These are phyloP conservation scores for Coemansia sp. DNA, from an alignment of 192 early-diverging fungal species.

Conservation along the genomic window DNA sequence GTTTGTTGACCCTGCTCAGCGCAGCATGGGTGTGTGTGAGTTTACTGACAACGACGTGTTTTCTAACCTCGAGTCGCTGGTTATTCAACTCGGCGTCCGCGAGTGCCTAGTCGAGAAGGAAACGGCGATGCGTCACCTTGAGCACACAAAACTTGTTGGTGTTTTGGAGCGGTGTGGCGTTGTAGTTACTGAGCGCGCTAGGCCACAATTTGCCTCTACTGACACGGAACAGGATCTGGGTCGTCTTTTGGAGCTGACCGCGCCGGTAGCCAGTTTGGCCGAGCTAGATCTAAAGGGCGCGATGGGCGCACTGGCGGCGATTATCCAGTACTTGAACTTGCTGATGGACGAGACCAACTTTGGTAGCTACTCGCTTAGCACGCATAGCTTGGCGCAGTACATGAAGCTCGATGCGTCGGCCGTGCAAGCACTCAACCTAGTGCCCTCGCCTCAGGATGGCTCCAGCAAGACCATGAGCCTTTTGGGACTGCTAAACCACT, in stretches of 20 bases:
- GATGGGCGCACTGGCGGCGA: conserved; percentile 29
- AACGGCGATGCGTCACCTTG: conserved; percentile 64
- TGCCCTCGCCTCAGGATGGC: conserved; percentile 76
- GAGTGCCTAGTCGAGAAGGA: conserved; percentile 77
- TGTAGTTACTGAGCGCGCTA: conserved; percentile 63
- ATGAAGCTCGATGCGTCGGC: conserved; percentile 93
- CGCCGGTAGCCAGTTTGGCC: conserved; percentile 66
- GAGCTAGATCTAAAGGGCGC: conserved; percentile 55
- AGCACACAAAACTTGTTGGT: conserved; percentile 67
- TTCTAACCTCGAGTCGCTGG: conserved; percentile 91
- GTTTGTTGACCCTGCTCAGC: conserved; percentile 85
- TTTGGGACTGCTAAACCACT: conserved; percentile 84
- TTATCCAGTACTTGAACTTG: conserved; percentile 58
- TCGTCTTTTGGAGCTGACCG: conserved; percentile 70
- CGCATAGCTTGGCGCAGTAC: conserved; percentile 83
- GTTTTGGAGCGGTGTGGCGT: conserved; percentile 79
- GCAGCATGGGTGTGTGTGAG: conserved; percentile 80
- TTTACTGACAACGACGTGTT: conserved; percentile 94
- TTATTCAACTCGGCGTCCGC: conserved; percentile 92
- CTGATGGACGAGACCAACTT: conserved; percentile 79
- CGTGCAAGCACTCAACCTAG: conserved; percentile 83
- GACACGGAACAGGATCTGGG: conserved; percentile 89
- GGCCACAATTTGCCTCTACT: conserved; percentile 69
- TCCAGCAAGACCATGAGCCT: conserved; percentile 64
- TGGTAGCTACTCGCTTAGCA: conserved; percentile 70